Base-by-base conservation (phyloP, 352 stramenopile genomes). In the Nothophytophthora sp. region DNA sequence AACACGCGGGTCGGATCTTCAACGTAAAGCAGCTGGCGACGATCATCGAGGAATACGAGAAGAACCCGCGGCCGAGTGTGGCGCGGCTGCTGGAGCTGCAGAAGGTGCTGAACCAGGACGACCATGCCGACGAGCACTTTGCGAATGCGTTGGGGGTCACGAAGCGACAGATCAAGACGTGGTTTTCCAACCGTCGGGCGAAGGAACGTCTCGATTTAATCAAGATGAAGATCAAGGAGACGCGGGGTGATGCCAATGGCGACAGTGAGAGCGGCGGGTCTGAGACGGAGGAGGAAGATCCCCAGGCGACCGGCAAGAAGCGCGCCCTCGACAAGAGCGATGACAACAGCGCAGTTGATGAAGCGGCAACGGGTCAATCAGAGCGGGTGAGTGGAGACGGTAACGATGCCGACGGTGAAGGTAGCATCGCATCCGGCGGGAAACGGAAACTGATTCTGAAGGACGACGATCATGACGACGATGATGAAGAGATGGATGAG, bases 1-100 rank as follows among this genome's bases (percentile, higher is more conserved):
- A 68, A 16, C 73, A 87, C 27, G 53, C 73, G 15, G 82, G 80
- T 12, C 81, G 81, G 46, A 84, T 92, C 46, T 94, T 92, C 33
- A 94, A 91, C 45, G 74, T 92, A 25, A 92, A 92, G 55, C 84
- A 94, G 62, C 67, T 94, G 7, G 79, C 79, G 18, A 89, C 77
- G 30, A 88, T 94, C 29, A 89, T 91, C 37, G 84, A 91, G 50
- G 78, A 88, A 54, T 94, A 92, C 47, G 84, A 92, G 58, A 88
- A 90, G 63, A 92, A 88, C 38, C 75, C 81, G 20, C 70, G 74
- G 3, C 84, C 84, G 19, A 87, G 60, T 30, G 64, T 74, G 12
- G 50, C 73, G 20, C 80, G 83, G 40, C 51, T 94, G 39, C 78
- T 89, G 40, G 78, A 92, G 47, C 55, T 94, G 28, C 62, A 88